Evolutionary conservation across 2,329 filamentous ascomycete genomes (phyloP).

Genomic region (Tolypocladium ovalisporum): DNA sequence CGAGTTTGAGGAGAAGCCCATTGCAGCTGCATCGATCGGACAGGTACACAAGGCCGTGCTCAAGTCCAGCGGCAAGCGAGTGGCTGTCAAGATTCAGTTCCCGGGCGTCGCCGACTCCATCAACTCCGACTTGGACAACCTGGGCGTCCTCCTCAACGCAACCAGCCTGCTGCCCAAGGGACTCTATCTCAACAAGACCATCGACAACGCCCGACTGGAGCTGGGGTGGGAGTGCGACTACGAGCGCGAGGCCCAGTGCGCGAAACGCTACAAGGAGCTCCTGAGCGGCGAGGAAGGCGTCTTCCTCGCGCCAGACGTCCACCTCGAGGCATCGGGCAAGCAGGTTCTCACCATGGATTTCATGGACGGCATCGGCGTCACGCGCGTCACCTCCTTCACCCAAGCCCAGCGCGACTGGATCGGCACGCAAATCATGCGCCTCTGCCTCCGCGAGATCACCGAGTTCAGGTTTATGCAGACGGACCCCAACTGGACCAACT

Average conservation of each 20-base stretch:
- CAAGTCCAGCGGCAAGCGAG: slow-evolving; percentile 59
- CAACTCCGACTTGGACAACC: slow-evolving; percentile 89
- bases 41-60: slow-evolving; percentile 85
- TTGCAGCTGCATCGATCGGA: slow-evolving; percentile 92
- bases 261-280: slow-evolving; percentile 62
- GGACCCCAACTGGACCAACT: slow-evolving; percentile 99
- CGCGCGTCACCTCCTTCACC: slow-evolving; percentile 62
- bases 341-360: slow-evolving; percentile 90
- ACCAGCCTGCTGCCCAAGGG: slow-evolving; percentile 84
- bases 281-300: slow-evolving; percentile 54
- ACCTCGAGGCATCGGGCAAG: slow-evolving; percentile 67
- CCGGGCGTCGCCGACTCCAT: slow-evolving; percentile 93
- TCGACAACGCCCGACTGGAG: slow-evolving; percentile 85
- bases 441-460: slow-evolving; percentile 85
- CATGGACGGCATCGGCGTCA: slow-evolving; percentile 78
- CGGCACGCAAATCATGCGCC: slow-evolving; percentile 80
- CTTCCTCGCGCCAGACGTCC: slow-evolving; percentile 72
- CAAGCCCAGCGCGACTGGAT: slow-evolving; percentile 92
- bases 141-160: slow-evolving; percentile 81
- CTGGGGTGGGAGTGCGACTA: slow-evolving; percentile 98
- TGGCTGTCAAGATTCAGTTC: slow-evolving; percentile 96
- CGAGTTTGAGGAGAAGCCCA: slow-evolving; percentile 80
- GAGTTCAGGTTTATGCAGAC: slow-evolving; percentile 99
- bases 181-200: slow-evolving; percentile 91
- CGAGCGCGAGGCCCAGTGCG: slow-evolving; percentile 73